Evolutionary conservation across 2,329 filamentous ascomycete species (phyloP).

Genomic region (Fusarium tupiense): DNA sequence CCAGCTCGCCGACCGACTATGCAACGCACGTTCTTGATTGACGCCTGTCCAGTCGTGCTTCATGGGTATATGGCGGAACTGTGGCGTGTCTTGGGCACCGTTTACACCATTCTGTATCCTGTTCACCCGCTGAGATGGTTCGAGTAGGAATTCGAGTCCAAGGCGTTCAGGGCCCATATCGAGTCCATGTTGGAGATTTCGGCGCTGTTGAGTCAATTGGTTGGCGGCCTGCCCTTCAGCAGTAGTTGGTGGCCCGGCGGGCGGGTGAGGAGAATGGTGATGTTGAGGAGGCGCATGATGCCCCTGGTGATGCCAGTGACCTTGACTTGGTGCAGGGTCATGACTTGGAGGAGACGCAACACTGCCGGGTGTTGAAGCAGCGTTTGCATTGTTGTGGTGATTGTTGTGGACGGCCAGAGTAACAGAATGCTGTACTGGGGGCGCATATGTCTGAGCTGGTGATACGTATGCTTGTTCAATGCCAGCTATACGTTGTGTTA

Average conservation of each 20-base stretch:
- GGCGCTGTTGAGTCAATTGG: constrained; percentile 58
- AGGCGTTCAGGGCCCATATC: constrained; percentile 73
- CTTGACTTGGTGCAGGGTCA: constrained; percentile 18
- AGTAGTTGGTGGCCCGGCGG: constrained; percentile 1
- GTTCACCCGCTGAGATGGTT: constrained; percentile 64
- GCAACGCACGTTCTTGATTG: constrained; percentile 39
- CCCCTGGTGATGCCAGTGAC: constrained; percentile 33
- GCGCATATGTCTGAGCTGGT: constrained; percentile 43
- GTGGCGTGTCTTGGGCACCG: constrained; percentile 57
- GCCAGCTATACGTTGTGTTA: constrained; percentile 34
- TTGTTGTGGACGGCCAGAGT: constrained; percentile 30
- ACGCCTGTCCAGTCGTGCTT: constrained; percentile 60
- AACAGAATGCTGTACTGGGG: constrained; percentile 35
- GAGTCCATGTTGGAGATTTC: constrained; percentile 63
- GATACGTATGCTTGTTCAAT: constrained; percentile 48
- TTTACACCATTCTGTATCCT: constrained; percentile 62
- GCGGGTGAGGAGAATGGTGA: constrained; percentile 11
- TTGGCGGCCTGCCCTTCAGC: constrained; percentile 24
- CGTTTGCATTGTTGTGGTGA: constrained; percentile 39
- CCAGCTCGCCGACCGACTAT: constrained; percentile 38
- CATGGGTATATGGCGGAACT: constrained; percentile 59
- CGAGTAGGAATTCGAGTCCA: constrained; percentile 78
- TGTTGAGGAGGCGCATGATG: constrained; percentile 21
- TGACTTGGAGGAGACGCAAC: constrained; percentile 38
- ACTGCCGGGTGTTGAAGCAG: constrained; percentile 41